Evolutionary conservation across 805 yeast species (phyloP).

Genomic region (Brettanomyces bruxellensis): DNA sequence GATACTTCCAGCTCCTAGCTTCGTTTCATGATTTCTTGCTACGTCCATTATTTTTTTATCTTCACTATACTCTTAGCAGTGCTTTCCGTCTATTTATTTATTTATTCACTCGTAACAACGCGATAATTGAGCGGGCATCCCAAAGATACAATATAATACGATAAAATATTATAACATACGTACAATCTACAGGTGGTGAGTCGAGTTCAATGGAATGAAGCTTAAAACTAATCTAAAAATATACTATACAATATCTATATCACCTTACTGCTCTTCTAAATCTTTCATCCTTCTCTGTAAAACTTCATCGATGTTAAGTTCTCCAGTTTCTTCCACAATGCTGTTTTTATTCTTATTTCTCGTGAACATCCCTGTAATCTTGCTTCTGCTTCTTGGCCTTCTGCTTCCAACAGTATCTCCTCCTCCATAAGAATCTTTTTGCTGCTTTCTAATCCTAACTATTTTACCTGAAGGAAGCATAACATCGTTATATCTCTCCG

Average conservation of each 20-base stretch:
- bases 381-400: constrained; percentile 5
- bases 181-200: no score
- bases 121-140: no score
- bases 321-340: constrained; percentile 20
- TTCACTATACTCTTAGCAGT: background rate
- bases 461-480: constrained; percentile 69
- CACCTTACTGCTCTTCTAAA: constrained; percentile 11
- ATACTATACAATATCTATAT: no score
- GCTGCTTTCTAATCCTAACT: constrained; percentile 30
- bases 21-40: no score
- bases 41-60: no score
- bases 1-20: no score
- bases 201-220: no score
- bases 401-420: constrained; percentile 17
- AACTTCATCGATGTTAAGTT: constrained; percentile 44
- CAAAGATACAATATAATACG: no score
- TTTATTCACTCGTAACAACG: background rate
- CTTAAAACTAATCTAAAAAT: no score
- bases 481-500: constrained; percentile 40
- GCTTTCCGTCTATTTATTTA: background rate
- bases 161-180: no score
- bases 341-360: constrained; percentile 15
- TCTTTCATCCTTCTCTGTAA: constrained; percentile 26
- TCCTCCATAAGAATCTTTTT: constrained; percentile 19
- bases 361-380: constrained; percentile 26